Evolutionary conservation across 805 yeast genomes (phyloP).

Genomic region (Wickerhamomyces xylosicus): DNA sequence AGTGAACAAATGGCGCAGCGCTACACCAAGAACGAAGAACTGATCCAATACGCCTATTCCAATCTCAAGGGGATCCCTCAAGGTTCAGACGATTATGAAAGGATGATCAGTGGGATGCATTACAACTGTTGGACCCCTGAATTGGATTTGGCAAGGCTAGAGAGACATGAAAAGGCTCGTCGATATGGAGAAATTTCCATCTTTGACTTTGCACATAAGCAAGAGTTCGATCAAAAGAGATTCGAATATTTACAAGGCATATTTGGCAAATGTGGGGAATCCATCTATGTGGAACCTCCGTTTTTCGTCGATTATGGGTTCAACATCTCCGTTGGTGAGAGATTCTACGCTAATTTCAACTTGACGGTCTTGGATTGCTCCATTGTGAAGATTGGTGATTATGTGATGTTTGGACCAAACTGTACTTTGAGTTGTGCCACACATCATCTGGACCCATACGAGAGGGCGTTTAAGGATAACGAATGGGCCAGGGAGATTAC

Average conservation of each 20-base stretch:
- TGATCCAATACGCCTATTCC: constrained; percentile 14
- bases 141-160: constrained; percentile 17
- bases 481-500: constrained; percentile 49
- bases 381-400: constrained; percentile 49
- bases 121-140: constrained; percentile 26
- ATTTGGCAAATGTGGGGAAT: constrained; percentile 33
- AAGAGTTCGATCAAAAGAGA: constrained; percentile 26
- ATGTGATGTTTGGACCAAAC: constrained; percentile 55
- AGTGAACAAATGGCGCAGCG: constrained; percentile 22
- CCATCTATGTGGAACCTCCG: constrained; percentile 43
- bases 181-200: constrained; percentile 20
- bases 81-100: constrained; percentile 33
- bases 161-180: constrained; percentile 19
- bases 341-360: constrained; percentile 52
- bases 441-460: constrained; percentile 45
- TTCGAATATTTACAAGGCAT: constrained; percentile 25
- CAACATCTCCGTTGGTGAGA: constrained; percentile 46
- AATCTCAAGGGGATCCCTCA: constrained; percentile 13
- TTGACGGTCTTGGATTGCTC: constrained; percentile 45
- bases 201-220: constrained; percentile 18
- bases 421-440: constrained; percentile 51
- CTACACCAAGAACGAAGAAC: constrained; percentile 15
- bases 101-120: constrained; percentile 42
- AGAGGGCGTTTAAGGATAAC: constrained; percentile 21
- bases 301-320: constrained; percentile 57